Evolutionary conservation across 2,329 filamentous ascomycete genomes (phyloP).

Genomic region (Ceratocystis harringtonii): DNA sequence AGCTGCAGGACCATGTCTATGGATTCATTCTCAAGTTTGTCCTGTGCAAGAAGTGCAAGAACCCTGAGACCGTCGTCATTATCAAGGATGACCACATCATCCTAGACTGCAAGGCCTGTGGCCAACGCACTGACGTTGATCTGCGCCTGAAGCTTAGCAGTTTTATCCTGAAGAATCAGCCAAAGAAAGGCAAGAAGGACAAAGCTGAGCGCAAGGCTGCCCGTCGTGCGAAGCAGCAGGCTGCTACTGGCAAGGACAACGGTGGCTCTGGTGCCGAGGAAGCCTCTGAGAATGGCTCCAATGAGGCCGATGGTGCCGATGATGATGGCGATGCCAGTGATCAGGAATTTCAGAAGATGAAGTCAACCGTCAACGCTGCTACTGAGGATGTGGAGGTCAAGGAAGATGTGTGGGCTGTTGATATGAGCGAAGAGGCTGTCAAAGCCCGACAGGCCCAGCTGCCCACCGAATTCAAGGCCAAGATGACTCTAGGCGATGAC

Average conservation of each 20-base stretch:
- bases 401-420: constrained; percentile 88
- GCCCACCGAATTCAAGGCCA: constrained; percentile 86
- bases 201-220: constrained; percentile 85
- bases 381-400: constrained; percentile 47
- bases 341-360: constrained; percentile 80
- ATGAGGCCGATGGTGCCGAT: constrained; percentile 31
- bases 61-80: constrained; percentile 90
- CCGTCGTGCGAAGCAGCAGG: constrained; percentile 69
- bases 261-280: constrained; percentile 47
- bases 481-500: constrained; percentile 68
- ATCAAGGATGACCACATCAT: constrained; percentile 88
- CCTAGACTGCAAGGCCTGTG: constrained; percentile 97
- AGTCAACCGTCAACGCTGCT: constrained; percentile 38
- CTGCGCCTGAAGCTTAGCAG: constrained; percentile 88
- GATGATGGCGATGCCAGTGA: constrained; percentile 52
- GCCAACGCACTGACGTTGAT: constrained; percentile 82
- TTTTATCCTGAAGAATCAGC: constrained; percentile 93
- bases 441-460: constrained; percentile 86
- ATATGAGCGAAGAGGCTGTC: constrained; percentile 90
- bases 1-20: constrained; percentile 95
- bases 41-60: constrained; percentile 99
- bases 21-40: constrained; percentile 98
- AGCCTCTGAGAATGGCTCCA: constrained; percentile 35
- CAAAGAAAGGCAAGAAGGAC: constrained; percentile 92
- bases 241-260: constrained; percentile 42